Percentiles rank a stretch among this genome's conserved stretches.
These are phyloP conservation scores for Sclerotinia nivalis DNA, from an alignment of 2,329 filamentous ascomycete genomes.

Conservation along the genomic window DNA sequence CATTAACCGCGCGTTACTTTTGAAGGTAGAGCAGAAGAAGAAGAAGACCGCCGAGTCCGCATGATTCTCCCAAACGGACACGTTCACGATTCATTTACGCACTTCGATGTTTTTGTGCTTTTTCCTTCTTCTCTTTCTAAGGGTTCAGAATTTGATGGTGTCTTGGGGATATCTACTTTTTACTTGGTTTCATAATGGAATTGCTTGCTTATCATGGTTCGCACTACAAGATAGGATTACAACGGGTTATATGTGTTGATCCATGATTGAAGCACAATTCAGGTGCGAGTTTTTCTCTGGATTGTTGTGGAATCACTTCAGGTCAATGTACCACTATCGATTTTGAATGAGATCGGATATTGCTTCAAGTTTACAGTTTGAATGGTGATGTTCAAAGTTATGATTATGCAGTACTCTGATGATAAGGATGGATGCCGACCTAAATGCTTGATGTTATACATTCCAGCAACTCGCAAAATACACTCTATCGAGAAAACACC, in stretches of 20 bases:
- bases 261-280: constrained; percentile 1
- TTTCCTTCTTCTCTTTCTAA: constrained; percentile 18
- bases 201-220: constrained; percentile 19
- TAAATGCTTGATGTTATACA: not conserved
- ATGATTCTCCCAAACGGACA: constrained; percentile 31
- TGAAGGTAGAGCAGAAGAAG: constrained; percentile 99
- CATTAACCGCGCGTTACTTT: constrained; percentile 94
- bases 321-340: constrained; percentile 12
- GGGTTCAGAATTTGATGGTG: constrained; percentile 23
- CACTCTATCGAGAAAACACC: not conserved
- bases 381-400: constrained; percentile 6
- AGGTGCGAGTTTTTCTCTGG: constrained; percentile 1
- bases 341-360: constrained; percentile 19
- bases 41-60: constrained; percentile 56
- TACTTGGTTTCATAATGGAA: constrained; percentile 24
- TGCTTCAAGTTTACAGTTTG: constrained; percentile 12
- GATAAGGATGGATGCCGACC: not conserved
- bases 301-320: constrained; percentile 14
- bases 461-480: not conserved
- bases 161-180: constrained; percentile 22
- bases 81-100: constrained; percentile 9
- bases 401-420: not conserved
- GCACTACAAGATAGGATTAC: constrained; percentile 19
- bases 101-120: constrained; percentile 11
- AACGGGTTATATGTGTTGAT: constrained; percentile 1